A percentile compares a stretch with the other conserved stretches of the same genome.
Conservation (phyloP, 192 early-diverging fungal species). For the Pecoramyces ruminantium region DNA sequence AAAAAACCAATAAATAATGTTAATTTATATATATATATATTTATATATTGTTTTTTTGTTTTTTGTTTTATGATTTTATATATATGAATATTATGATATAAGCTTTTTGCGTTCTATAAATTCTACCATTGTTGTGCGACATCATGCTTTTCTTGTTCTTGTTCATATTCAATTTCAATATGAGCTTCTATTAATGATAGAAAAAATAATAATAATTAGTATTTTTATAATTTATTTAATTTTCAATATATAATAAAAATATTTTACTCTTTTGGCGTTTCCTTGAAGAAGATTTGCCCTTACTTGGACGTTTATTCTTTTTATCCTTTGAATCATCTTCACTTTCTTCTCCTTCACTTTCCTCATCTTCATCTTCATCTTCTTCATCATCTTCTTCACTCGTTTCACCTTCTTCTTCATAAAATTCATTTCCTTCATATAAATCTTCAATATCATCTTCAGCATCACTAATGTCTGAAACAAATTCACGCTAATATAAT, state of each 20-base stretch:
- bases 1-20: too few relatives aligned
- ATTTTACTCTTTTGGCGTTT: neutral
- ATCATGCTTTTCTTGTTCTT: constrained; percentile 10
- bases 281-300: constrained; percentile 1
- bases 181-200: neutral
- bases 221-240: too few relatives aligned
- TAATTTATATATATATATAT: too few relatives aligned
- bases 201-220: too few relatives aligned
- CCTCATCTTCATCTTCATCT: constrained; percentile 1
- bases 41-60: too few relatives aligned
- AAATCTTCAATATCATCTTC: constrained; percentile 13
- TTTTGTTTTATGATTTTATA: too few relatives aligned
- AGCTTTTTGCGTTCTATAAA: neutral
- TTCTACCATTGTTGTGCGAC: neutral
- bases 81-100: neutral
- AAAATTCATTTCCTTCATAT: constrained; percentile 3
- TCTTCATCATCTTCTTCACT: constrained; percentile 1
- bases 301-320: constrained; percentile 7
- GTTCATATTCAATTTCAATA: constrained; percentile 17
- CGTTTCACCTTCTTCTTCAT: neutral
- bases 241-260: too few relatives aligned
- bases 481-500: constrained; percentile 36
- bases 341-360: neutral
- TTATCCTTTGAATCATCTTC: neutral
- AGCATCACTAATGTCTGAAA: constrained; percentile 23